Percentiles rank a stretch among this genome's conserved stretches.
Conservation (phyloP, 164 flowering plant genomes). For the Nymphaea colorata region DNA sequence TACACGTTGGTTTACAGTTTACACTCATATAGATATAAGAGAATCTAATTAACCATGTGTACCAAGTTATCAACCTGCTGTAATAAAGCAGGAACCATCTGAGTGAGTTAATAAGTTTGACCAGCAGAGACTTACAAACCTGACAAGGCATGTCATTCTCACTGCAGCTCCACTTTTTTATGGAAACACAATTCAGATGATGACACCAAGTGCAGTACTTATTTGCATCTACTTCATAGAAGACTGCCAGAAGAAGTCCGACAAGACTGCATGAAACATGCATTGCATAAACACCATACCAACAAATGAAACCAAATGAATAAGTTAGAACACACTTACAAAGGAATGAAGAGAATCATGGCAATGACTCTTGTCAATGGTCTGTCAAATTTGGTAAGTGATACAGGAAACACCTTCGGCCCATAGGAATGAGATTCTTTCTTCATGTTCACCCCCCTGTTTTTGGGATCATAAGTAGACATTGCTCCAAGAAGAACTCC, state of each 20-base stretch:
- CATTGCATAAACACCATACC: not conserved
- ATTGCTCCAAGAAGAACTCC: slow-evolving; percentile 64
- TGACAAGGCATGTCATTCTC: slow-evolving; percentile 34
- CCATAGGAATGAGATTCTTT: slow-evolving; percentile 36
- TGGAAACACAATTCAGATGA: slow-evolving; percentile 53
- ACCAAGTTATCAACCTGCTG: not conserved
- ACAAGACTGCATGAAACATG: slow-evolving; percentile 32
- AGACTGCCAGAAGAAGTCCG: slow-evolving; percentile 35
- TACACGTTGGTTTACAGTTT: no score
- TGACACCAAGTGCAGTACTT: slow-evolving; percentile 60
- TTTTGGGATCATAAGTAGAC: slow-evolving; percentile 41
- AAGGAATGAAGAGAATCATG: slow-evolving; percentile 31
- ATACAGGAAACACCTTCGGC: slow-evolving; percentile 22
- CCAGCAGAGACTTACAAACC: slow-evolving; percentile 28
- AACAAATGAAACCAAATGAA: not conserved
- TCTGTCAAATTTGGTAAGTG: slow-evolving; percentile 47
- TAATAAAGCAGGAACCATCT: not conserved
- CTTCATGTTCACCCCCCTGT: slow-evolving; percentile 19
- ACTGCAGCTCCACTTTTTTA: slow-evolving; percentile 61
- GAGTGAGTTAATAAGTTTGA: not conserved
- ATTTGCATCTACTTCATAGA: slow-evolving; percentile 35
- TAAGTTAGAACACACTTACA: slow-evolving; percentile 33
- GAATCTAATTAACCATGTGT: not conserved
- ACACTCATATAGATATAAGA: no score
- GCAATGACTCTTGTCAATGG: slow-evolving; percentile 38